Conservation (phyloP, 2,329 filamentous ascomycete genomes). For the Fusarium albosuccineum region DNA sequence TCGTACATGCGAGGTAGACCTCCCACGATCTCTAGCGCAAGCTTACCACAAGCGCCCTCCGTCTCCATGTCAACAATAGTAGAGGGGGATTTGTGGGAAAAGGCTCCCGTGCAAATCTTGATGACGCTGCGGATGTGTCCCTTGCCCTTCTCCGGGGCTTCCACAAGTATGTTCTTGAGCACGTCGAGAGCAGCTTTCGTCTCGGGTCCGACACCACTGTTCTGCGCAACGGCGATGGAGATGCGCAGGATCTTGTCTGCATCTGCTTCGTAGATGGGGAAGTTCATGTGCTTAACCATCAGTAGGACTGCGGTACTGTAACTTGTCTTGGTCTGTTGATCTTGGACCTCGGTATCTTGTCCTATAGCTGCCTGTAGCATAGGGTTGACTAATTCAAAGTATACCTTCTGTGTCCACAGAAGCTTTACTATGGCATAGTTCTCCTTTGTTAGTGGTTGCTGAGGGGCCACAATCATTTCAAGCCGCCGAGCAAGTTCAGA, state of each 20-base stretch:
- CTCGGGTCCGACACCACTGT: slow-evolving; percentile 57
- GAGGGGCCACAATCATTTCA: slow-evolving; percentile 58
- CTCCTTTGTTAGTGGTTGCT: slow-evolving; percentile 54
- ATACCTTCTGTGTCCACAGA: slow-evolving; percentile 64
- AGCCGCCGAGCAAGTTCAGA: slow-evolving; percentile 58
- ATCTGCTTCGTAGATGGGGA: slow-evolving; percentile 66
- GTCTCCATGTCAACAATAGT: slow-evolving; percentile 36
- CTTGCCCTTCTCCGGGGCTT: slow-evolving; percentile 60
- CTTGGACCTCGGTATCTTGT: slow-evolving; percentile 46
- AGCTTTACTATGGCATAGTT: slow-evolving; percentile 60
- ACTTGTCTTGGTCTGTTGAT: slow-evolving; percentile 52
- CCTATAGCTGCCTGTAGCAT: slow-evolving; percentile 58
- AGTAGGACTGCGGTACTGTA: slow-evolving; percentile 63
- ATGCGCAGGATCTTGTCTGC: slow-evolving; percentile 61
- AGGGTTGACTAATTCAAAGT: slow-evolving; percentile 60
- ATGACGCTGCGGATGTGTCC: slow-evolving; percentile 64
- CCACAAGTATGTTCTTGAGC: slow-evolving; percentile 61
- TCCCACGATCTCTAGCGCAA: slow-evolving; percentile 62
- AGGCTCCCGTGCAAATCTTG: slow-evolving; percentile 58
- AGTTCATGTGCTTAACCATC: slow-evolving; percentile 63
- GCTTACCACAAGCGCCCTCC: slow-evolving; percentile 58
- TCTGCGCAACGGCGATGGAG: slow-evolving; percentile 61
- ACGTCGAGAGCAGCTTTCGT: slow-evolving; percentile 63
- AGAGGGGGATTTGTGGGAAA: slow-evolving; percentile 48
- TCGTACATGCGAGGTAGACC: slow-evolving; percentile 64